Evolutionary conservation across 1,284 basidiomycete genomes (phyloP), one percentile per base, ranked within the genome.

Genomic region (Puccinia horiana): DNA sequence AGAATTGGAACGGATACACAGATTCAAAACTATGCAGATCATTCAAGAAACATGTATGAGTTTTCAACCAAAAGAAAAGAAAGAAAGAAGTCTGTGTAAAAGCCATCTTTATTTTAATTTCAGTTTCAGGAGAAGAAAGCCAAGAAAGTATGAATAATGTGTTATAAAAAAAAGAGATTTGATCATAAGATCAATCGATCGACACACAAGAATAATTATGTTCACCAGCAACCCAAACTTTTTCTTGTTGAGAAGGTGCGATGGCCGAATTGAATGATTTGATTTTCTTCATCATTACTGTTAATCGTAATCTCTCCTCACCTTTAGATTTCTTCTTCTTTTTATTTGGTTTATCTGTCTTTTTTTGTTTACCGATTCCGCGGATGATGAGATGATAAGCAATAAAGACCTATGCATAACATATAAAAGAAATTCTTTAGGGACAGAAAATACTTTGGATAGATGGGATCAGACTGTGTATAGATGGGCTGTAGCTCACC

Each of bases 301-400:
- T 76, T 32, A 76, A 63, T 20, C 74, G 32, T 12, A 76, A 40
- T 18, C 32, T 76, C 47, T 76, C 74, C 49, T 76, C 74, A 16
- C 72, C 52, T 26, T 75, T 75, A 18, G 52, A 52, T 76, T 56
- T 61, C 40, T 76, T 76, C 32, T 49, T 63, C n/a, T 63, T 63
- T 29, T 74, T 52, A 6, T 26, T 63, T n/a, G 40, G 37, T 29
- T 49, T 76, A 11, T 76, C 74, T 0, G n/a, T 26, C 14, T 76
- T 63, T 18, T 63, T 76, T 26, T 76, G 74, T 52, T 76, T 76
- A 18, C 74, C 74, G 23, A 76, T 76, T n/a, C 74, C 74, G 14
- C 74, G 4, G 11, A 76, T 63, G 18, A 76, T 44, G 1, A 76
- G 12, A 63, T 76, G 74, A 76, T 76, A 76, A n/a, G 74, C 54